phyloP scores from a whole-genome alignment of 2,329 filamentous ascomycete genomes.

The Lizonia empirigonia region DNA sequence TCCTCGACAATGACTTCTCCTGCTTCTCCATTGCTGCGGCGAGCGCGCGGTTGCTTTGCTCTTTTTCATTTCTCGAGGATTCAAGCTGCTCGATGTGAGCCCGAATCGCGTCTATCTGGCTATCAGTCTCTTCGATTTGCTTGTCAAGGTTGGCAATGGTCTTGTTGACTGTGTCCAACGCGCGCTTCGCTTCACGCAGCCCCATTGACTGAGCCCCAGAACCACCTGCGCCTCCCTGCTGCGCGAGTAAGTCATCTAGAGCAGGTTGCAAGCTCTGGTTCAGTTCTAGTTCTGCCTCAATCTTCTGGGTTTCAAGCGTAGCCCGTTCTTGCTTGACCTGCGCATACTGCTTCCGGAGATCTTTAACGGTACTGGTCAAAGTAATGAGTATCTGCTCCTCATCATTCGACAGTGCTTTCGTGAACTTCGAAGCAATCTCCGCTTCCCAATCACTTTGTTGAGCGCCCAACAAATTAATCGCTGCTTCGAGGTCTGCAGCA shows the following conservation, averaged over 20 bases:
- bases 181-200: slow-evolving; percentile 77
- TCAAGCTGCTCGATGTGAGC: slow-evolving; percentile 63
- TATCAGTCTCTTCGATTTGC: slow-evolving; percentile 76
- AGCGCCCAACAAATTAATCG: slow-evolving; percentile 64
- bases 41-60: slow-evolving; percentile 75
- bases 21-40: slow-evolving; percentile 79
- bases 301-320: slow-evolving; percentile 80
- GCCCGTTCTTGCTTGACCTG: slow-evolving; percentile 74
- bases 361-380: slow-evolving; percentile 71
- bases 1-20: slow-evolving; percentile 90
- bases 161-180: slow-evolving; percentile 78
- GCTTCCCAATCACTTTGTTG: slow-evolving; percentile 77
- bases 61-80: slow-evolving; percentile 65
- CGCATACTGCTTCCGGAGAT: slow-evolving; percentile 76
- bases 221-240: slow-evolving; percentile 56
- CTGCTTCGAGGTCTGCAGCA: slow-evolving; percentile 71
- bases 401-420: slow-evolving; percentile 80
- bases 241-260: slow-evolving; percentile 73
- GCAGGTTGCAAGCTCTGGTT: slow-evolving; percentile 87
- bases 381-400: slow-evolving; percentile 82
- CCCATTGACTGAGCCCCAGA: slow-evolving; percentile 60
- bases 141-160: slow-evolving; percentile 68
- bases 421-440: slow-evolving; percentile 85
- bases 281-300: slow-evolving; percentile 82
- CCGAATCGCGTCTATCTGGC: slow-evolving; percentile 67